Conservation (phyloP, 2,329 filamentous ascomycete genomes). For the Bisporella sp. region DNA sequence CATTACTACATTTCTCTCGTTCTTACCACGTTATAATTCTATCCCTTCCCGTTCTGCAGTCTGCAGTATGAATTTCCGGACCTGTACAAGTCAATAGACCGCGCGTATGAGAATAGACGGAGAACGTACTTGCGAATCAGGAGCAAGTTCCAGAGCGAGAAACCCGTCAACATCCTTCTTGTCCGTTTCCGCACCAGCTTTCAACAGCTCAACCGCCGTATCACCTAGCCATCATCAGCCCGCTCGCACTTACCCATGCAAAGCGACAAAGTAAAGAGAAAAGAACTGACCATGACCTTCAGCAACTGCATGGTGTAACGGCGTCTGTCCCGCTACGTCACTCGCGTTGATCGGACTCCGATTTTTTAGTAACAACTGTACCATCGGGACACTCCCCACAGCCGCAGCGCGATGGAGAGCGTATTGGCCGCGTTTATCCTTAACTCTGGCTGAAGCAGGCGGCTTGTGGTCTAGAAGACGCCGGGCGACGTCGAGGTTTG, state of each 20-base stretch:
- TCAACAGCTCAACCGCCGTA: constrained; percentile 74
- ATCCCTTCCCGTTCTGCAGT: constrained; percentile 82
- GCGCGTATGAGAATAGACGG: background rate
- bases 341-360: constrained; percentile 76
- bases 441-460: constrained; percentile 67
- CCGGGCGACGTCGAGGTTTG: constrained; percentile 73
- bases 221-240: constrained; percentile 47
- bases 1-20: too few relatives aligned
- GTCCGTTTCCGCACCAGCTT: constrained; percentile 74
- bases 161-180: constrained; percentile 67
- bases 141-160: constrained; percentile 73
- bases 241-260: background rate
- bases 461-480: constrained; percentile 66
- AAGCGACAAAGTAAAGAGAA: background rate
- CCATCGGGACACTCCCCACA: constrained; percentile 80
- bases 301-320: constrained; percentile 80
- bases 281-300: constrained; percentile 57
- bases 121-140: constrained; percentile 67
- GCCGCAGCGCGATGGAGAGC: constrained; percentile 88
- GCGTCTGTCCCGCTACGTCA: constrained; percentile 77
- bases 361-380: constrained; percentile 70
- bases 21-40: constrained; percentile 36
- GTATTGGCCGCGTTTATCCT: constrained; percentile 83
- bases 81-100: constrained; percentile 36
- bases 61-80: constrained; percentile 68